phyloP scores from a whole-genome alignment of 2,329 filamentous ascomycete species.

The Elsinoe australis region DNA sequence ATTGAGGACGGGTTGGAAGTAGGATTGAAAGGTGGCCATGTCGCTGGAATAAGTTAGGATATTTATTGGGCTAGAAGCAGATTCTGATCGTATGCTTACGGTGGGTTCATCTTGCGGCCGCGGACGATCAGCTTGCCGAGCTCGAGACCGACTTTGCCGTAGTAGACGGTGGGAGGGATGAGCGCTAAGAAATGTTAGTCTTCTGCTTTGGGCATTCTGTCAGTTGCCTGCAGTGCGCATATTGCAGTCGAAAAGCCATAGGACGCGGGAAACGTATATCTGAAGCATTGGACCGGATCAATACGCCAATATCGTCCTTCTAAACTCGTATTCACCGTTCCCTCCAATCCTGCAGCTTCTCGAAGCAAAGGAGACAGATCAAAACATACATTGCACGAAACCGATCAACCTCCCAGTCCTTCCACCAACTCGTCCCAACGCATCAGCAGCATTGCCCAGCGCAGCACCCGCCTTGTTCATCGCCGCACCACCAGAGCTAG shows the following conservation, averaged over 20 bases:
- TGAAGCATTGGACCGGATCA: too few relatives aligned
- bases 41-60: conserved; percentile 10
- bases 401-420: conserved; percentile 69
- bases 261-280: too few relatives aligned
- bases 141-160: conserved; percentile 81
- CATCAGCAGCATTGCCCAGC: conserved; percentile 57
- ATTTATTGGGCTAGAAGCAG: background rate
- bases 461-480: conserved; percentile 65
- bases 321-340: background rate
- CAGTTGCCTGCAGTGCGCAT: too few relatives aligned
- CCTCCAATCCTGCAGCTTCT: background rate
- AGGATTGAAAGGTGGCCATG: conserved; percentile 62
- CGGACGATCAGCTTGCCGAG: conserved; percentile 79
- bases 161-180: conserved; percentile 82
- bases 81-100: conserved; percentile 56
- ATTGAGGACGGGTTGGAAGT: conserved; percentile 69
- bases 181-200: conserved; percentile 50
- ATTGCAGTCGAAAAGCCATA: too few relatives aligned
- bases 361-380: background rate
- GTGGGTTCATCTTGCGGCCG: conserved; percentile 84
- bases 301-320: background rate
- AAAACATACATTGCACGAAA: conserved; percentile 77
- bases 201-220: too few relatives aligned
- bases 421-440: conserved; percentile 71
- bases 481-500: conserved; percentile 70